Base-by-base conservation (phyloP, 1,139 yeast species). In the Lizanozyma gosingica region DNA sequence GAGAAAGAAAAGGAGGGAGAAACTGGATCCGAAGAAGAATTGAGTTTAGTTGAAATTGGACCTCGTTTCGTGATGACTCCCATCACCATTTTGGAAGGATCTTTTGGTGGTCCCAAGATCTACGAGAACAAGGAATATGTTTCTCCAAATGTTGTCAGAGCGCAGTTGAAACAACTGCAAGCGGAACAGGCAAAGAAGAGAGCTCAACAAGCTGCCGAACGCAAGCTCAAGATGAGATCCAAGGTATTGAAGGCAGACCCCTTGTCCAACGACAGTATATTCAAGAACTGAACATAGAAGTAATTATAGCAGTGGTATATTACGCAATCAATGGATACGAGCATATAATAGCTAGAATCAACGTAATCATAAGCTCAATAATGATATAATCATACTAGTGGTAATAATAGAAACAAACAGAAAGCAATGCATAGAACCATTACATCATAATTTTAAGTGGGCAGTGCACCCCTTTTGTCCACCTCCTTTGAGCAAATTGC, bases 41-140 rank as follows among this genome's bases (percentile, higher is more conserved):
- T 84, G 46, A 78, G 85, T 33, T 71, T 92, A 55, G 84, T 94
- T 46, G 99, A 92, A 68, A 88, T 92, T 52, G 99, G 99, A 2
- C 99, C 99, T 41, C 78, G 99, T 59, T 82, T 90, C 52, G 97
- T 94, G 34, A 73, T 94, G 67, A 92, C 98, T 3, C 80, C 85
- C 51, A 90, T 92, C 51, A 83, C 95, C 45, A 81, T 92, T 40
- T 73, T 92, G 49, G 98, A 92, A 65, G 99, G 98, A 39, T 87
- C 97, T 2, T 94, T 92, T 56, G 94, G 97, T 42, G 98, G 99
- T 17, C 97, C 98, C 47, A 88, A 92, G 72, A 87, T 92, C 50
- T 92, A 86, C 65, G 98, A 92, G 59, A 92, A 92, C 70, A 90
- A 86, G 71, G 94, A 92, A 63, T 92, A 86, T 61, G 96, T 92